These are phyloP conservation scores for Linum lewisii DNA, from an alignment of 345 rosid genomes.

Conservation along the genomic window DNA sequence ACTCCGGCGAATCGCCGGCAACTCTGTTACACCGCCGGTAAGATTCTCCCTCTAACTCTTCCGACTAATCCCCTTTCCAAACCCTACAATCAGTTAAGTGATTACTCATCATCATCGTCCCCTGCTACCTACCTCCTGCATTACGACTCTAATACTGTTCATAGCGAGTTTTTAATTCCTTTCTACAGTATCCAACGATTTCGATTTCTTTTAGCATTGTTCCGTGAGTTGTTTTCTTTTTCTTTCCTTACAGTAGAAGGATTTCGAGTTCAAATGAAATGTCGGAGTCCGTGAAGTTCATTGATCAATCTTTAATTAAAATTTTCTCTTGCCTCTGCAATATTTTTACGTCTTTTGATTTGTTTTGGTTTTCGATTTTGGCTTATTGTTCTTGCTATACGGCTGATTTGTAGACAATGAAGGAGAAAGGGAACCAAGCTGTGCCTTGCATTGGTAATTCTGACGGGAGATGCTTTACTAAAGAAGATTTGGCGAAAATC, in stretches of 20 bases:
- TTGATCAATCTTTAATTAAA: too few relatives aligned
- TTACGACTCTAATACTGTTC: neutral
- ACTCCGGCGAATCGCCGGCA: neutral
- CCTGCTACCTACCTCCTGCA: neutral
- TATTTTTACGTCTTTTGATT: too few relatives aligned
- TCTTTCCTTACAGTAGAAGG: too few relatives aligned
- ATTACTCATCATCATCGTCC: neutral
- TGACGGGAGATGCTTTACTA: conserved; percentile 28
- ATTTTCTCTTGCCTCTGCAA: too few relatives aligned
- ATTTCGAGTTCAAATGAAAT: too few relatives aligned
- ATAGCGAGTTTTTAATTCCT: neutral
- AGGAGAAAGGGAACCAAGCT: neutral
- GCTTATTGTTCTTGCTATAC: conserved; percentile 18
- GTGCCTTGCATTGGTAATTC: conserved; percentile 30
- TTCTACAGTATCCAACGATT: neutral
- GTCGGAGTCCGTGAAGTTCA: too few relatives aligned
- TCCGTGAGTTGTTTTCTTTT: too few relatives aligned
- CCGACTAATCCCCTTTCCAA: neutral
- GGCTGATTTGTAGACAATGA: conserved; percentile 21
- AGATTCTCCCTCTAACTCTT: neutral
- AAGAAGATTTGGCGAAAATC: conserved; percentile 19
- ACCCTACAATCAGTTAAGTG: too few relatives aligned
- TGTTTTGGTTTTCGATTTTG: conserved; percentile 12
- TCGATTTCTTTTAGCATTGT: neutral
- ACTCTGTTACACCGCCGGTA: neutral